Evolutionary conservation across 306 rosid species (phyloP).

Genomic region (Sindora glabra): DNA sequence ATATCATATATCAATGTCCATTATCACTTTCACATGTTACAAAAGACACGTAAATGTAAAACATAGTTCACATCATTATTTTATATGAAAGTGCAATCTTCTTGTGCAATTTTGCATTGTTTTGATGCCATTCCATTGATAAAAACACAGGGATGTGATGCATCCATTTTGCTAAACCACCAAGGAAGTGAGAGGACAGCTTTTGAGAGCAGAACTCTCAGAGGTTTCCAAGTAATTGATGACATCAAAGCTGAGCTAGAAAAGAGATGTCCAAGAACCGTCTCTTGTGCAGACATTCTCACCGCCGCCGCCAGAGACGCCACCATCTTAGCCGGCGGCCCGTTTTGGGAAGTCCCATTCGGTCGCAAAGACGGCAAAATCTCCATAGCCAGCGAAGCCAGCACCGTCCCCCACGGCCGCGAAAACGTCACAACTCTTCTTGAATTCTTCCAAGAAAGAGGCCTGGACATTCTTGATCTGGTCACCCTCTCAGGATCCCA

Average conservation of each 20-base stretch:
- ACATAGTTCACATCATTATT: background rate
- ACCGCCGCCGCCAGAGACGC: conserved; percentile 87
- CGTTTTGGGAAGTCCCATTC: conserved; percentile 87
- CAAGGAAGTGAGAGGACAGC: conserved; percentile 59
- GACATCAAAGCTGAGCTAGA: conserved; percentile 64
- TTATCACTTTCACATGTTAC: background rate
- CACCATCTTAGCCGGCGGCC: conserved; percentile 71
- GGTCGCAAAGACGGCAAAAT: conserved; percentile 68
- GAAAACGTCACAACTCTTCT: conserved; percentile 61
- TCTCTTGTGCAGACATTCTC: conserved; percentile 84
- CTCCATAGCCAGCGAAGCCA: conserved; percentile 60
- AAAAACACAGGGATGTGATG: conserved; percentile 72
- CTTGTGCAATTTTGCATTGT: background rate
- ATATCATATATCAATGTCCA: background rate
- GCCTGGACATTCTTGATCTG: conserved; percentile 64
- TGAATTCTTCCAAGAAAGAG: conserved; percentile 29
- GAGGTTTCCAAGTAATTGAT: conserved; percentile 66
- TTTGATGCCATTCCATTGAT: background rate
- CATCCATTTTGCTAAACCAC: conserved; percentile 55
- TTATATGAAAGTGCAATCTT: background rate
- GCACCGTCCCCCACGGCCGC: conserved; percentile 66
- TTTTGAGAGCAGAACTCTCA: conserved; percentile 47
- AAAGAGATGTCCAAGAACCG: conserved; percentile 61
- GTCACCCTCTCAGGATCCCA: conserved; percentile 84
- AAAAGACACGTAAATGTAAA: background rate